Base-by-base conservation (phyloP, 768 basidiomycete genomes). In the Sistotremastrum suecicum region DNA sequence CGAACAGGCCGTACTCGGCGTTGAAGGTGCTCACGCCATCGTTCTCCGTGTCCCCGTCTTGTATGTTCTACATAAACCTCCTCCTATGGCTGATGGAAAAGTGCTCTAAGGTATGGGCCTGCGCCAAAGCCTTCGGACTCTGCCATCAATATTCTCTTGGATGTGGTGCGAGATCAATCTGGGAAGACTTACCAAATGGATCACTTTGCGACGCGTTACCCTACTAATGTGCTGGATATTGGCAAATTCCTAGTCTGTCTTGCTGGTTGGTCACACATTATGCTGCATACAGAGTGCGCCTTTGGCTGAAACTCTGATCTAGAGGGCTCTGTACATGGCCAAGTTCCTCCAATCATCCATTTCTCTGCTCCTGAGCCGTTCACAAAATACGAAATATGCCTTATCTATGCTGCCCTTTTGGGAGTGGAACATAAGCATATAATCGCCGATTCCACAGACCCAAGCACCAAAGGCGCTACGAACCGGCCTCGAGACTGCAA, bases 171-270 rank as follows among this genome's bases (percentile, higher is more conserved):
- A 49, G 87, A 92, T 57, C 85, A 84, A 53, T 83, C 82, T 4
- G 86, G 85, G 2, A 91, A 91, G 64, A 66, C 65, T 34, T 91
- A 91, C 67, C 88, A 80, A 60, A 97, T 97, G 94, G 94, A 99
- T 58, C 82, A 94, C 60, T 94, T 80, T 58, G 90, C 88, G 29
- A 86, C 82, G 11, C 74, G 94, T 31, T 94, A 83, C 63, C 94
- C 94, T 0, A 98, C 94, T 29, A 90, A 90, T 55, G 80, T 88
- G 7, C 55, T 80, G 33, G 92, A 97, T 56, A 82, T 97, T 45
- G 90, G 84, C 2, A 67, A 75, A 20, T 92, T 94, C 56, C 69
- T 97, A 33, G 78, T 80, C 38, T 78, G 84, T 36, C 68, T 94
- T 3, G 67, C 76, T 28, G 70, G 88, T 89, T 50, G 42, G 72